phyloP scores from a whole-genome alignment of 176 grass and related monocot species.

The Typha latifolia region DNA sequence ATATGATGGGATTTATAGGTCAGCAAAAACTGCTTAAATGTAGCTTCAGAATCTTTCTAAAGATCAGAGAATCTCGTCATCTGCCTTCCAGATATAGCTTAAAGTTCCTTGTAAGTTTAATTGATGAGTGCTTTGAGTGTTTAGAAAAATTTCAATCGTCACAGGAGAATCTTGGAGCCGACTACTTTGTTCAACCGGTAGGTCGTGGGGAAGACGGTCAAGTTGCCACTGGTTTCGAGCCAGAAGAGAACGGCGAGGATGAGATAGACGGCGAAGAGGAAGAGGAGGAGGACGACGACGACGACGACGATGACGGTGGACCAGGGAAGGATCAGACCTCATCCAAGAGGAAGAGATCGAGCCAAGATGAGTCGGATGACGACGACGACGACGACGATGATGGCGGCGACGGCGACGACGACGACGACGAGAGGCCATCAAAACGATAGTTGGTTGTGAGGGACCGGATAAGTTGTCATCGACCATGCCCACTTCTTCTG shows the following conservation, averaged over 20 bases:
- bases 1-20: too few relatives aligned
- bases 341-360: conserved; percentile 15
- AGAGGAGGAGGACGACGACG: background rate
- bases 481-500: too few relatives aligned
- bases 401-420: background rate
- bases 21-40: too few relatives aligned
- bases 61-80: too few relatives aligned
- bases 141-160: background rate
- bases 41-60: too few relatives aligned
- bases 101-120: too few relatives aligned
- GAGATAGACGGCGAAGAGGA: conserved; percentile 8
- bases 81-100: too few relatives aligned
- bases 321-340: background rate
- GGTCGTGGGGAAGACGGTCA: conserved; percentile 27
- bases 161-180: conserved; percentile 4
- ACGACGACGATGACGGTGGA: background rate
- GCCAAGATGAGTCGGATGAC: background rate
- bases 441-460: background rate
- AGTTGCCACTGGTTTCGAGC: conserved; percentile 35
- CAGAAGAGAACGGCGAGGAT: background rate
- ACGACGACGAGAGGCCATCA: conserved; percentile 8
- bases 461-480: too few relatives aligned
- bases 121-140: too few relatives aligned
- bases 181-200: conserved; percentile 9
- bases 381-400: conserved; percentile 4